These are phyloP conservation scores for Hypoxylon fuscum DNA, from an alignment of 495 filamentous ascomycete species.

Conservation along the genomic window DNA sequence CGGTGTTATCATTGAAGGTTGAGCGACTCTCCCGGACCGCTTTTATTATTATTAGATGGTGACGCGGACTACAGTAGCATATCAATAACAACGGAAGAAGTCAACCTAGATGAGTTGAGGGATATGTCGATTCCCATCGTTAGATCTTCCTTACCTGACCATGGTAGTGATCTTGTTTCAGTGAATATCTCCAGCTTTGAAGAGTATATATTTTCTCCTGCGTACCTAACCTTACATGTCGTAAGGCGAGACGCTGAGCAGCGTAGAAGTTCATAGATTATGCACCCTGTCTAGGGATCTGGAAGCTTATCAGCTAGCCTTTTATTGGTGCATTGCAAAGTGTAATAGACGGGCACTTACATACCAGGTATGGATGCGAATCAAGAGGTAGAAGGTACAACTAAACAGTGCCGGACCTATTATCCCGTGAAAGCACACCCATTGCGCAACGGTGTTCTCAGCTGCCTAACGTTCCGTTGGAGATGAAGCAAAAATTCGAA, in stretches of 20 bases:
- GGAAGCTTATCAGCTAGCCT: slow-evolving; percentile 15
- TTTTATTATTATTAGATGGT: slow-evolving; percentile 10
- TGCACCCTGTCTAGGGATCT: no score
- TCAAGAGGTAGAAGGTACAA: no score
- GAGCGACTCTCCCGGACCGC: slow-evolving; percentile 8
- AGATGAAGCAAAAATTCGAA: background rate
- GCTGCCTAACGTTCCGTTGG: background rate
- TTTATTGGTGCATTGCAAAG: slow-evolving; percentile 7
- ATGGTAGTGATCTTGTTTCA: slow-evolving; percentile 32
- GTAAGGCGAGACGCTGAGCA: slow-evolving; percentile 30
- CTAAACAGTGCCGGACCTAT: no score
- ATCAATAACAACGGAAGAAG: background rate
- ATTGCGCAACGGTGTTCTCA: background rate
- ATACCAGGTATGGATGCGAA: no score
- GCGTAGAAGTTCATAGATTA: slow-evolving; percentile 10
- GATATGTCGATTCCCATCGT: slow-evolving; percentile 28
- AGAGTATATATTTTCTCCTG: no score
- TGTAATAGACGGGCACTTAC: slow-evolving; percentile 8
- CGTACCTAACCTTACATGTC: slow-evolving; percentile 20
- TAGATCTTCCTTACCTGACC: slow-evolving; percentile 34
- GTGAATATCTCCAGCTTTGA: no score
- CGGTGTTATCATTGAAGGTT: slow-evolving; percentile 8
- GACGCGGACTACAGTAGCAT: background rate
- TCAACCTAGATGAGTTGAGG: background rate
- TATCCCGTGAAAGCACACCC: no score